Base-by-base conservation (phyloP, 805 yeast species). In the Barnettozyma vustinii region DNA sequence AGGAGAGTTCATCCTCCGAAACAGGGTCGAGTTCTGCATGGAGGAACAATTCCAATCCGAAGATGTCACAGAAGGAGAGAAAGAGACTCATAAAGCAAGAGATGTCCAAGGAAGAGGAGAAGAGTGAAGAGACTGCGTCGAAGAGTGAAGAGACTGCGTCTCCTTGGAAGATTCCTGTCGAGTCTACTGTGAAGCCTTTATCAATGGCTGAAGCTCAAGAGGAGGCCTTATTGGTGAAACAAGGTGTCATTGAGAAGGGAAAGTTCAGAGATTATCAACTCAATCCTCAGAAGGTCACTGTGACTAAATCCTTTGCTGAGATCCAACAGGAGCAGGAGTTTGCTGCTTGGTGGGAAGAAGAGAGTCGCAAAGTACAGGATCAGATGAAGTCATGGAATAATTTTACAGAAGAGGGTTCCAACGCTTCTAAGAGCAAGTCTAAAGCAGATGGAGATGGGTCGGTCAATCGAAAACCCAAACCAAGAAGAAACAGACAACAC, bases 341-440 rank as follows among this genome's bases (percentile, higher is more conserved):
- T 69, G 90, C 83, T 26, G 75, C 70, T 51, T 90, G 97, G 97
- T 90, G 96, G 91, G 84, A 79, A 35, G 81, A 79, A 54, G 96
- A 90, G 59, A 75, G 88, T 47, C 71, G 72, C n/a, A 71, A 76
- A 45, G 84, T 84, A 8, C 92, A 84, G 60, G 59, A 59, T 23
- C 69, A 69, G 48, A 55, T 68, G 57, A 55, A 56, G 5, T 8
- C 30, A n/a, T 45, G 42, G 44, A 32, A 30, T 9, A 16, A n/a
- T 12, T 36, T 37, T 9, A 13, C 27, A 19, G 32, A 20, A 5
- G 27, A 21, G 13, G 37, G n/a, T 13, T 20, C 48, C 16, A 18
- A 32, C 18, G 3, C 39, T 13, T 19, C 32, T 20, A 46, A 18
- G 30, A 39, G 21, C 18, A 50, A 49, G 47, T 23, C 48, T 44